Evolutionary conservation across 306 rosid species (phyloP).

Genomic region (Trifolium repens): DNA sequence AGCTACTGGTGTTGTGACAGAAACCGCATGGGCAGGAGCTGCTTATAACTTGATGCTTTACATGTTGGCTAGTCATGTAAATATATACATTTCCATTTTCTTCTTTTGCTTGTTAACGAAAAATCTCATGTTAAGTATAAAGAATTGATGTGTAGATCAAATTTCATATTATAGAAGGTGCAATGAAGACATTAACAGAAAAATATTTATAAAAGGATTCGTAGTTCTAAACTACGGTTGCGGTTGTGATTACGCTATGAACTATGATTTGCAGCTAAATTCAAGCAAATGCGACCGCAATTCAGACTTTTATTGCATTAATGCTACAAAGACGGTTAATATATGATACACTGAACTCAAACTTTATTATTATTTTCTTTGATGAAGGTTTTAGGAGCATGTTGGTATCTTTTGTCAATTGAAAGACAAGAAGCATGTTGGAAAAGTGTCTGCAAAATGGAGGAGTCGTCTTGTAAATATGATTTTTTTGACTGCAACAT

Average conservation of each 20-base stretch:
- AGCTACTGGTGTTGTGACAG: conserved; percentile 78
- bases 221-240: neutral
- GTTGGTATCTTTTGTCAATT: conserved; percentile 85
- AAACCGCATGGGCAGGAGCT: conserved; percentile 93
- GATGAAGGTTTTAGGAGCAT: conserved; percentile 85
- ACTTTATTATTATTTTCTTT: neutral
- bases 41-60: conserved; percentile 87
- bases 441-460: conserved; percentile 64
- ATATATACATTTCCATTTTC: neutral
- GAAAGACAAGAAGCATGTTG: conserved; percentile 94
- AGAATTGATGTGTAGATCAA: too few species aligned
- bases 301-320: neutral
- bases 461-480: conserved; percentile 51
- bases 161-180: too few species aligned
- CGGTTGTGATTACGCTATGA: neutral
- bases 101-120: too few species aligned
- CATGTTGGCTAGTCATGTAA: conserved; percentile 94
- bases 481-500: conserved; percentile 66
- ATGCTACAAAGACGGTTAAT: conserved; percentile 1
- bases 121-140: too few species aligned
- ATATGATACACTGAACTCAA: neutral
- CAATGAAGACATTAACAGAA: too few species aligned
- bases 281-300: neutral
- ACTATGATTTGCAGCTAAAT: too few species aligned
- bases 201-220: too few species aligned